Conservation (phyloP, 192 early-diverging fungal species). For the Endogone sp. region DNA sequence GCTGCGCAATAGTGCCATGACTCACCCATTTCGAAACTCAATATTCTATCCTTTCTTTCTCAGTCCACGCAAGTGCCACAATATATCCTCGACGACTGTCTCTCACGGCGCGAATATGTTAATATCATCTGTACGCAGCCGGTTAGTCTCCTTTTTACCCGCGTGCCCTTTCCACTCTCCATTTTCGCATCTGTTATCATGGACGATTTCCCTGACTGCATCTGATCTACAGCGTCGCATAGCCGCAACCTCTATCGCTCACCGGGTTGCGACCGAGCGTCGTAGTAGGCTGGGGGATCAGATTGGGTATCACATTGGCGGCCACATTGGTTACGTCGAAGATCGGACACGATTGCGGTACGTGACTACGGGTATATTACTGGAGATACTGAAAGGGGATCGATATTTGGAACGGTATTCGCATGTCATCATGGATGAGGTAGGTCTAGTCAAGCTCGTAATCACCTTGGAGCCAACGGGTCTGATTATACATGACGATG, state of each 20-base stretch:
- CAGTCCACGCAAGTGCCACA: conserved; percentile 30
- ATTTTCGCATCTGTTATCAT: background rate
- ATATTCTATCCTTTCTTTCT: background rate
- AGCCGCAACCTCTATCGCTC: conserved; percentile 24
- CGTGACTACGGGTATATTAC: conserved; percentile 24
- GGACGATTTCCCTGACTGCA: background rate
- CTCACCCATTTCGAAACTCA: background rate
- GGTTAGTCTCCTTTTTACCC: background rate
- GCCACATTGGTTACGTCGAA: conserved; percentile 7
- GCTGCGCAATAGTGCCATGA: background rate
- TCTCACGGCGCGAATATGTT: conserved; percentile 5
- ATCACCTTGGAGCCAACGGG: too few relatives aligned
- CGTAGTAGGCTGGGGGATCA: conserved; percentile 7
- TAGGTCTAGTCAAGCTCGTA: background rate
- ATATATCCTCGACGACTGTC: conserved; percentile 18
- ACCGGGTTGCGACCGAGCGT: conserved; percentile 22
- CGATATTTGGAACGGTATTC: conserved; percentile 15
- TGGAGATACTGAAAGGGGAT: conserved; percentile 22
- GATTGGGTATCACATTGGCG: conserved; percentile 27
- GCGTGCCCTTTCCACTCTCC: background rate
- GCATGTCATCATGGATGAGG: conserved; percentile 32
- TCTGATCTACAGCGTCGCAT: conserved; percentile 14
- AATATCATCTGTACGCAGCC: conserved; percentile 32
- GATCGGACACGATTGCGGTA: conserved; percentile 14
- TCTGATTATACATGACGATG: too few relatives aligned